Evolutionary conservation across 139 green algal genomes (phyloP).

Genomic region (Raphidocelis subcapitata): DNA sequence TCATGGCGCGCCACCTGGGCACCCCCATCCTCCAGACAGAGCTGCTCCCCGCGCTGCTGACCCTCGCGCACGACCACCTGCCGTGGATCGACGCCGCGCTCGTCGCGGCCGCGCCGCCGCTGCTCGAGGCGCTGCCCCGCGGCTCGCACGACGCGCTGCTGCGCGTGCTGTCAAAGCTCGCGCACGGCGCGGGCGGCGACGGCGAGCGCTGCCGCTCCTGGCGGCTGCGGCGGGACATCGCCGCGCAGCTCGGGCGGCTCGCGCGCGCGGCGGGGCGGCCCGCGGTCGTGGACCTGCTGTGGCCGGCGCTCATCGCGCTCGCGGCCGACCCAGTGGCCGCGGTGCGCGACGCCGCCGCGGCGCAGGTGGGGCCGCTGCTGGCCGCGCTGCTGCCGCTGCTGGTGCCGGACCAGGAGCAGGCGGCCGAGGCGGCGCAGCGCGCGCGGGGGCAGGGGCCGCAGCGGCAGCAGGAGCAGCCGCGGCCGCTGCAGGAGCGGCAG

Average conservation of each 20-base stretch:
- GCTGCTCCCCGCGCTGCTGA: conserved; percentile 28
- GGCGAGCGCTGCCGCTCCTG: conserved; percentile 26
- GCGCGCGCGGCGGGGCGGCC: conserved; percentile 17
- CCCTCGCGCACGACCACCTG: conserved; percentile 27
- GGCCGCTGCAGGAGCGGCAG: not conserved
- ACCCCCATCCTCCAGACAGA: conserved; percentile 12
- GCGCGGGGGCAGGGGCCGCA: conserved; percentile 3
- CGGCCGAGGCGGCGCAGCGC: not conserved
- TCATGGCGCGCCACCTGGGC: conserved; percentile 22
- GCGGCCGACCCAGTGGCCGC: conserved; percentile 49
- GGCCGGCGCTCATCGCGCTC: conserved; percentile 41
- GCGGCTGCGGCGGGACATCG: conserved; percentile 38
- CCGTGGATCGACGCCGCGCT: conserved; percentile 25
- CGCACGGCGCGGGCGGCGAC: not conserved
- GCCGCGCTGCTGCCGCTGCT: conserved; percentile 7
- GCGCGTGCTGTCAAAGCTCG: conserved; percentile 19
- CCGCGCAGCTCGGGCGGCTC: conserved; percentile 32
- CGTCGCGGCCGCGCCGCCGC: conserved; percentile 16
- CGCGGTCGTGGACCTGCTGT: conserved; percentile 30
- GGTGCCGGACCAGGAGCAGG: not conserved
- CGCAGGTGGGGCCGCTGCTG: conserved; percentile 38
- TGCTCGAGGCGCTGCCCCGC: conserved; percentile 41
- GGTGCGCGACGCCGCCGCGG: conserved; percentile 44
- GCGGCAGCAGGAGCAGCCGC: conserved; percentile 1
- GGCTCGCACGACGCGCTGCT: conserved; percentile 15